Percentiles rank a stretch among this genome's conserved stretches.
Evolutionary conservation across 495 filamentous ascomycete species (phyloP).

Genomic region (Penicillium psychrofluorescens): DNA sequence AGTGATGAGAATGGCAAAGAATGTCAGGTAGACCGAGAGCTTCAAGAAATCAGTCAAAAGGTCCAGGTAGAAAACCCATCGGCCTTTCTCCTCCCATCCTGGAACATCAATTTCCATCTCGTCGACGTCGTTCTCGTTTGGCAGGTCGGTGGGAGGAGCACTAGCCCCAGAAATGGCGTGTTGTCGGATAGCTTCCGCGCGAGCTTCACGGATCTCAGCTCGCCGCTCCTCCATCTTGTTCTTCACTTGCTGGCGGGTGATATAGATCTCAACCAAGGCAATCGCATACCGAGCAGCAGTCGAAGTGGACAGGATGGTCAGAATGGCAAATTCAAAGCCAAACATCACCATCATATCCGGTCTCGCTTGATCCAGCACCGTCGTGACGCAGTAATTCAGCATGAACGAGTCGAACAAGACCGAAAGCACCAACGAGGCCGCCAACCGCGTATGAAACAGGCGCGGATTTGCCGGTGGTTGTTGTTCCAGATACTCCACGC

Average conservation of each 20-base stretch:
- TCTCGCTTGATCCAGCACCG: conserved; percentile 75
- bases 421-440: conserved; percentile 68
- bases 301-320: conserved; percentile 71
- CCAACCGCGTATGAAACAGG: conserved; percentile 80
- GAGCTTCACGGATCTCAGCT: conserved; percentile 55
- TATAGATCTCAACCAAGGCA: conserved; percentile 68
- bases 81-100: conserved; percentile 94
- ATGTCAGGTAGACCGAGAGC: conserved; percentile 76
- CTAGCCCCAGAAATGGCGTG: conserved; percentile 27
- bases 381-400: conserved; percentile 69
- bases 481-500: conserved; percentile 90
- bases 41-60: conserved; percentile 86
- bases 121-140: conserved; percentile 72
- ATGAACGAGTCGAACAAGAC: conserved; percentile 69
- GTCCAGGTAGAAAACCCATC: conserved; percentile 87
- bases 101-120: conserved; percentile 90
- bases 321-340: conserved; percentile 89
- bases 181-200: conserved; percentile 44
- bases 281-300: conserved; percentile 72
- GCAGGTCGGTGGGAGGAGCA: conserved; percentile 31
- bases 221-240: conserved; percentile 58
- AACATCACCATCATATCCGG: conserved; percentile 99
- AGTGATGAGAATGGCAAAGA: conserved; percentile 86
- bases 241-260: conserved; percentile 63
- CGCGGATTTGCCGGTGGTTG: conserved; percentile 86